Evolutionary conservation across 2,329 filamentous ascomycete species (phyloP).

Genomic region (Neophaeococcomyces aloes): DNA sequence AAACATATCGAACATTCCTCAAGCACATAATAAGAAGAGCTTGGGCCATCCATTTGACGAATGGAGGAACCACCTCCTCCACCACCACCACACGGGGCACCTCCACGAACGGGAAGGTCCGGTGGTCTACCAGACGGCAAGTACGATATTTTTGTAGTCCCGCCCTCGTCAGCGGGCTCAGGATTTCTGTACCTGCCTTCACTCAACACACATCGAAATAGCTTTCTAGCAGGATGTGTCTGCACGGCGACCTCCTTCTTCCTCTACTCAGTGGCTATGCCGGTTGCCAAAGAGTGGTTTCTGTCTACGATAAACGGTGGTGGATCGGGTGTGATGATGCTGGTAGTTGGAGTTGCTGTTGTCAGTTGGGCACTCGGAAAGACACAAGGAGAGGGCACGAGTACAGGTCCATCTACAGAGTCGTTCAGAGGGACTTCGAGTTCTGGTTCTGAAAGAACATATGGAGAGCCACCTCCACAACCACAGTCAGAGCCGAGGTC

Average conservation of each 20-base stretch:
- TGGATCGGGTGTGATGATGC: conserved; percentile 59
- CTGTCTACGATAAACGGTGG: conserved; percentile 59
- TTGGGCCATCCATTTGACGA: conserved; percentile 5
- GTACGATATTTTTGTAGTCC: conserved; percentile 96
- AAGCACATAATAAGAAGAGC: conserved; percentile 2
- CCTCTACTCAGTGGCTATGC: conserved; percentile 62
- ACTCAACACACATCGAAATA: conserved; percentile 72
- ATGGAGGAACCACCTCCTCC: conserved; percentile 57
- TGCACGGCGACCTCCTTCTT: conserved; percentile 63
- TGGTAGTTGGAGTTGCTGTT: conserved; percentile 63
- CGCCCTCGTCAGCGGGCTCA: conserved; percentile 75
- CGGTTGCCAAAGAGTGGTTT: conserved; percentile 65
- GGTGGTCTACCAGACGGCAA: conserved; percentile 71
- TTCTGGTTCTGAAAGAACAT: conserved; percentile 3
- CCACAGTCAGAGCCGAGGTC: background rate
- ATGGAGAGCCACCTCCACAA: conserved; percentile 6
- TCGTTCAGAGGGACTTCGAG: conserved; percentile 1
- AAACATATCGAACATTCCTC: conserved; percentile 6
- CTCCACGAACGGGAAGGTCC: conserved; percentile 50
- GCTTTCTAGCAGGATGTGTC: conserved; percentile 78
- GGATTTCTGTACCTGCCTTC: conserved; percentile 95
- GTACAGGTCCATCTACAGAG: background rate
- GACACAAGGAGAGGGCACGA: conserved; percentile 43
- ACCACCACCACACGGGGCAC: conserved; percentile 74
- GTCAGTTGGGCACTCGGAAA: conserved; percentile 68